Base-by-base conservation (phyloP, 345 rosid genomes). In the Salix suchowensis region DNA sequence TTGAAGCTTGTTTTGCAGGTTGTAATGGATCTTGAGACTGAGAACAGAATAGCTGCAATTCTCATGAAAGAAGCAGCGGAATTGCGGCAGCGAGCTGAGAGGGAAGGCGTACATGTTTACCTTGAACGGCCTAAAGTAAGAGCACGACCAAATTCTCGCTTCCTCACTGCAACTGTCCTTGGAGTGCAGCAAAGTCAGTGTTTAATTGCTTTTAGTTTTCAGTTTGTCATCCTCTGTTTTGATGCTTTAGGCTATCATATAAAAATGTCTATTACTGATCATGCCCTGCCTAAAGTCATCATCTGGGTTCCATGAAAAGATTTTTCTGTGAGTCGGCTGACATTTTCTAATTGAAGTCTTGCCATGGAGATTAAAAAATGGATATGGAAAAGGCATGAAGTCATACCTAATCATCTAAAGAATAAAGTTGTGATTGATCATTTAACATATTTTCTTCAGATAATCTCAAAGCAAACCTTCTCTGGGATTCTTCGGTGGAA, bases 41-140 rank as follows among this genome's bases (percentile, higher is more conserved):
- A 93, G 71, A 96, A 96, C 78, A 85, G 93, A 73, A 87, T 96
- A 80, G 98, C 96, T 79, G 86, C 97, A 26, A 83, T 92, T 78
- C 94, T 96, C 30, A 76, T 96, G 82, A 92, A 90, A 85, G 99
- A 96, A 86, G 97, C 98, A 4, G 93, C 94, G n/a, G 99, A 93
- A 46, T 85, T 92, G 82, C 88, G 91, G 68, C 84, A 85, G 61
- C 88, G 84, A 85, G 97, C 97, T 67, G 92, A 91, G 77, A 89
- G 79, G 75, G 98, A 95, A 72, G 98, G 97, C 0, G 87, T 91
- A 5, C 86, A 87, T 80, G 97, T 84, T 61, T 93, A 93, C 84
- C 96, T 93, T 79, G 81, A 82, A 81, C 80, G 87, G 79, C 97
- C 92, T 68, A 82, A 71, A 26, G 83, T 79, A 14, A 85, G 97